Conservation (phyloP, 192 early-diverging fungal genomes). For the Thamnidium elegans region DNA sequence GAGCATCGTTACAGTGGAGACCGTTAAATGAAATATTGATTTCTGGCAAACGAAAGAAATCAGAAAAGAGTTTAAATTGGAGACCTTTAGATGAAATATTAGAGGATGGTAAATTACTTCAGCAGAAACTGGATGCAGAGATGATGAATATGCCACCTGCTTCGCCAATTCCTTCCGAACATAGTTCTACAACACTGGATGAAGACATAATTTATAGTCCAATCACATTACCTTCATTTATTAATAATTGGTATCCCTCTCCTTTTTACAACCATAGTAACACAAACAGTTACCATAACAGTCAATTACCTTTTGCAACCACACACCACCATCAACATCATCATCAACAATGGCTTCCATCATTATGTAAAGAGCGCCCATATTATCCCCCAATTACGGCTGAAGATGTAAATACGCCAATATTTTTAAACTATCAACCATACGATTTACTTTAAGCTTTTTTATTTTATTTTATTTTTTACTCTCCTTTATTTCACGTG, state of each 20-base stretch:
- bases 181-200: conserved; percentile 3
- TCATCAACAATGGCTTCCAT: not conserved
- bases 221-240: too few relatives aligned
- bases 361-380: not conserved
- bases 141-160: not conserved
- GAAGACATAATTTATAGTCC: not conserved
- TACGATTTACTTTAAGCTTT: conserved; percentile 1
- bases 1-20: conserved; percentile 11
- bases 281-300: not conserved
- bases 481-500: not conserved
- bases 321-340: not conserved
- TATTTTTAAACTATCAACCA: conserved; percentile 14
- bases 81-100: conserved; percentile 13
- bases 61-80: conserved; percentile 4
- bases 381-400: not conserved
- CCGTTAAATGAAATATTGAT: conserved; percentile 16
- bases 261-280: too few relatives aligned
- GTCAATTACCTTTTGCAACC: not conserved
- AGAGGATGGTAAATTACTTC: conserved; percentile 1
- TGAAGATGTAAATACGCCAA: not conserved
- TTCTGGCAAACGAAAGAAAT: conserved; percentile 9
- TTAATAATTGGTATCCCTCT: too few relatives aligned
- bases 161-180: conserved; percentile 7
- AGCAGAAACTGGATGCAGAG: not conserved
- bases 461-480: too few relatives aligned